Evolutionary conservation across 2,329 filamentous ascomycete genomes (phyloP), one percentile per base, ranked within the genome.

Genomic region (Dactylellina haptotyla): DNA sequence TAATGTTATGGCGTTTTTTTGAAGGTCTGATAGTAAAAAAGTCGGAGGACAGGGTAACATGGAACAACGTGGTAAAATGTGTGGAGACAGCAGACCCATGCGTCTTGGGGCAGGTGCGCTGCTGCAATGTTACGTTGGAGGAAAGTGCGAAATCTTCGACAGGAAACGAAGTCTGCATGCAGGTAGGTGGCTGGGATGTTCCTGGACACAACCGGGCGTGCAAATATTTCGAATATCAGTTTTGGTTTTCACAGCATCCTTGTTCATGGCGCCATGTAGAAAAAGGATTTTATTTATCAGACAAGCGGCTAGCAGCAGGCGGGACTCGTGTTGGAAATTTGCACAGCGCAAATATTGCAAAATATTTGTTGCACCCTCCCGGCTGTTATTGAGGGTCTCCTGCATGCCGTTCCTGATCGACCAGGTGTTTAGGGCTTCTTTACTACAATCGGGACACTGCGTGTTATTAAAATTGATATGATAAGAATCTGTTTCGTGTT

Each of bases 41-140:
- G 28, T 14, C n/a, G n/a, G 16, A 30, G 5, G 20, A 54, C 16
- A 37, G 28, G 56, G 56, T 59, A 28, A 37, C 54, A 58, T 58
- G 26, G 43, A n/a, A 37, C 28, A 59, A 59, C 56, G 56, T 59
- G 39, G 56, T 59, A 59, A 48, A 59, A 43, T 18, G 54, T 46
- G 39, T 46, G 39, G 39, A 46, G 39, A 43, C 39, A 9, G 34
- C 18, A 53, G 16, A 53, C 48, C 28, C 28, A 53, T 32, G 23
- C 32, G 18, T 20, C 53, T 20, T 43, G 53, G 53, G 53, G 53
- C 53, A 57, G 53, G 53, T 57, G 53, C 28, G 5, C 63, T 12
- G 34, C 58, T 69, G 64, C 64, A 51, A 69, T 59, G 64, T 56
- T 59, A 69, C 64, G 54, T 69, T 69, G 37, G 64, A 62, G 54